Evolutionary conservation across 768 basidiomycete genomes (phyloP), one percentile per base, ranked within the genome.

Genomic region (Agrocybe pediades): DNA sequence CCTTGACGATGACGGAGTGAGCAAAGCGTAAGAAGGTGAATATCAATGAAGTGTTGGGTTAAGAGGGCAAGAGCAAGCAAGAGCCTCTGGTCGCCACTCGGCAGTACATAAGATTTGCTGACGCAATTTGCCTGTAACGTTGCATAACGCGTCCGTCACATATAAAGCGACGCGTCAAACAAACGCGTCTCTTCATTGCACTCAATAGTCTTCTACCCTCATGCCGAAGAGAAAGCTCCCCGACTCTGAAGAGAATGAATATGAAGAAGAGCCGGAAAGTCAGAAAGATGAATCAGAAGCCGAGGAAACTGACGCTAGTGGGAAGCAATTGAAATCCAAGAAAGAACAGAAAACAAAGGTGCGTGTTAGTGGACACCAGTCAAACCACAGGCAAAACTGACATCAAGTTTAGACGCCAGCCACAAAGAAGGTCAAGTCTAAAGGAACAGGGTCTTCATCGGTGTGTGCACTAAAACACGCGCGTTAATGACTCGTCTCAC

Each of bases 71-170:
- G 33, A 46, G 43, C 36, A 40, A 27, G 21, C 52, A 50, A 24
- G 50, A 54, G 26, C 42, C 46, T 53, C 49, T 57, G 47, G 45
- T 48, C 23, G 9, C 41, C 17, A 29, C 25, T 45, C 23, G 21
- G 41, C 40, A 49, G 36, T 41, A 30, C 55, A 45, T 43, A 57
- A 54, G 58, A 64, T 58, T 13, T 67, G 70, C 68, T 71, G 70
- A 70, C 70, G 70, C 68, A 71, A 69, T 60, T 55, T 61, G 58
- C 29, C 49, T 45, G 59, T 60, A 57, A 56, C 55, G 36, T 15
- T 46, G 27, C 45, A 55, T 64, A 60, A 60, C 56, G 49, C 51
- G 55, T 50, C 39, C 27, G 47, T 50, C 51, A 57, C 54, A 46
- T 17, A 30, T 45, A 29, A 39, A 36, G 17, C 11, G 41, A 48